A percentile compares a stretch with the other conserved stretches of the same genome.
Evolutionary conservation across 768 basidiomycete species (phyloP).

Genomic region (Tricholoma hemisulphureum): DNA sequence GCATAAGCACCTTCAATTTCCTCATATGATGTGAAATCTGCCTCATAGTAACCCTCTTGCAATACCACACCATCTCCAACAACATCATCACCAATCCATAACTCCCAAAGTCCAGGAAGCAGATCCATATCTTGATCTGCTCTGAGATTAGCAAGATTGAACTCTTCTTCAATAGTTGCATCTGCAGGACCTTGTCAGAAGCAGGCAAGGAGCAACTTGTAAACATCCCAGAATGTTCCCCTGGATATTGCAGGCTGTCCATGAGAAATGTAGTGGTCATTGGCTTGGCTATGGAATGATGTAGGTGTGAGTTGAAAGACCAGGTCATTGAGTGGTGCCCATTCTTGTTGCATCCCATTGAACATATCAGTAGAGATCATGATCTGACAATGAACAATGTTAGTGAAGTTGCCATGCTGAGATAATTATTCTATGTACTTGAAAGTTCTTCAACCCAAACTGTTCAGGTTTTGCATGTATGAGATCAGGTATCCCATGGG

Average conservation of each 20-base stretch:
- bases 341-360: constrained; percentile 12
- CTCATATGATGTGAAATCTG: background rate
- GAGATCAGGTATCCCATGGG: constrained; percentile 28
- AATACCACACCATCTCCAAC: constrained; percentile 9
- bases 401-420: background rate
- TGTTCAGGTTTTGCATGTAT: constrained; percentile 27
- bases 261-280: constrained; percentile 10
- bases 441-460: constrained; percentile 30
- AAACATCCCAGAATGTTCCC: too few relatives aligned
- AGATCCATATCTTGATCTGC: constrained; percentile 3
- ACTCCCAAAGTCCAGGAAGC: constrained; percentile 8
- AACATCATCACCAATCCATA: constrained; percentile 11
- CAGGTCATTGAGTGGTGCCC: constrained; percentile 16
- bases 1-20: background rate
- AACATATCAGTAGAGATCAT: constrained; percentile 14
- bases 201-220: constrained; percentile 1
- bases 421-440: constrained; percentile 18
- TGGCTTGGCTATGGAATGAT: constrained; percentile 11
- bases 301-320: constrained; percentile 19
- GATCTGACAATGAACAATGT: constrained; percentile 7
- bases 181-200: constrained; percentile 5
- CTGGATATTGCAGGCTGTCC: constrained; percentile 11
- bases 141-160: background rate
- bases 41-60: constrained; percentile 8
- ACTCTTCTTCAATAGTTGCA: background rate